Evolutionary conservation across 2,329 filamentous ascomycete genomes (phyloP), one percentile per base, ranked within the genome.

Genomic region (Neonectria ditissima): DNA sequence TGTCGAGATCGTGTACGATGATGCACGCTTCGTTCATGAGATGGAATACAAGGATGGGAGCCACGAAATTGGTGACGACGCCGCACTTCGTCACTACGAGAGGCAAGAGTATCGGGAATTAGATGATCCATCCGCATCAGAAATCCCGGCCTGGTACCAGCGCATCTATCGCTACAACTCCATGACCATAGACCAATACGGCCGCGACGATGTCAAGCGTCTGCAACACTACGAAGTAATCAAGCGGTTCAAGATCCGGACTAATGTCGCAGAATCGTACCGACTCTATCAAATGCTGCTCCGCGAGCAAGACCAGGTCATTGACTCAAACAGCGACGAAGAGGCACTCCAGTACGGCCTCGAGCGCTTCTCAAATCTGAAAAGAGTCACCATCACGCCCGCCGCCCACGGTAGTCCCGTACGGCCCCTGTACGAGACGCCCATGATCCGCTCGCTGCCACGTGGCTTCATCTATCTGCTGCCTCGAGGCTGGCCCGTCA

Each of bases 1-100:
- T 44, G 41, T 44, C 41, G 41, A 44, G 41, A 44, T 44, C 41
- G 41, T 44, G 41, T 44, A 44, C 41, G 41, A 44, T 44, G 41
- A 44, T 44, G 41, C 41, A 44, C 20, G 41, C 41, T 44, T 44
- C 41, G 41, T 20, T 44, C 41, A 44, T 44, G 41, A 44, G 41
- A 24, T 44, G 41, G 18, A 44, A 20, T 24, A 10, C 20, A 44
- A 20, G 20, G 41, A 44, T 44, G 10, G 8, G 20, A 44, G 20
- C 41, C 22, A 44, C 24, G 4, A 24, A 10, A 44, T 44, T 44
- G 10, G 16, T 44, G 20, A 44, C 41, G 16, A 24, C 20, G 20
- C 41, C 41, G 41, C 41, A 26, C 10, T 24, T 44, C 41, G 11
- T 44, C 41, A 44, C 41, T 44, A 44, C 41, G 10, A 44, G 41